phyloP scores from a whole-genome alignment of 495 filamentous ascomycete species.

The Umbilicaria muhlenbergii region DNA sequence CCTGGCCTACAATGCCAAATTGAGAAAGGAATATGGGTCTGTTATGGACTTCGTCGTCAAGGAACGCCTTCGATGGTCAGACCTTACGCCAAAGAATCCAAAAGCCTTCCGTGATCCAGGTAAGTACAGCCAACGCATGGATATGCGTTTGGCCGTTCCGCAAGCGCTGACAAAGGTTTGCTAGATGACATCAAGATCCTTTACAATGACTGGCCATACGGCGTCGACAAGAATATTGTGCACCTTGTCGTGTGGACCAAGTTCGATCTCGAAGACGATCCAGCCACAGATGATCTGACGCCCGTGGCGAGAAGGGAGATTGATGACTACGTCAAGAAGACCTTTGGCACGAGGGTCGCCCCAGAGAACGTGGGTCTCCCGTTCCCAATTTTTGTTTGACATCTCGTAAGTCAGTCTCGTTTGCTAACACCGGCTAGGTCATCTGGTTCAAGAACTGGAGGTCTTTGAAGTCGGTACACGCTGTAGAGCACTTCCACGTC shows the following conservation, averaged over 20 bases:
- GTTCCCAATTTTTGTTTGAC: not conserved
- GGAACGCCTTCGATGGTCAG: slow-evolving; percentile 48
- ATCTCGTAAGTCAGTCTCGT: not conserved
- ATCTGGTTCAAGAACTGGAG: slow-evolving; percentile 89
- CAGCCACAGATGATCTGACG: slow-evolving; percentile 49
- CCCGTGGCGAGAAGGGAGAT: slow-evolving; percentile 44
- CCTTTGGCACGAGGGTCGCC: slow-evolving; percentile 37
- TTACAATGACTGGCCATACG: slow-evolving; percentile 87
- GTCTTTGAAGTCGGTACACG: slow-evolving; percentile 60
- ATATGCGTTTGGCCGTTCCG: not conserved
- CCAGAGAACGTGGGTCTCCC: slow-evolving; percentile 24
- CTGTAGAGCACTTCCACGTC: slow-evolving; percentile 92
- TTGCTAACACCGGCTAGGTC: slow-evolving; percentile 29
- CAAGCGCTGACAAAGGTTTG: not conserved
- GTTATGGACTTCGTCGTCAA: slow-evolving; percentile 59
- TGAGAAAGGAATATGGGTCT: slow-evolving; percentile 50
- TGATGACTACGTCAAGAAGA: slow-evolving; percentile 47
- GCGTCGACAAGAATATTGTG: slow-evolving; percentile 55
- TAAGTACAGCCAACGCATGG: slow-evolving; percentile 10
- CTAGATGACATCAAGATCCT: slow-evolving; percentile 58
- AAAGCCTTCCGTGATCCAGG: slow-evolving; percentile 33
- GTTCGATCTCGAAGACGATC: slow-evolving; percentile 56
- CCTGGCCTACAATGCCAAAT: slow-evolving; percentile 41
- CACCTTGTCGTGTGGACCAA: slow-evolving; percentile 90
- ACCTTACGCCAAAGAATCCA: slow-evolving; percentile 26